These are phyloP conservation scores for Chaetomium sp. DNA, from an alignment of 2,329 filamentous ascomycete genomes.

Conservation along the genomic window DNA sequence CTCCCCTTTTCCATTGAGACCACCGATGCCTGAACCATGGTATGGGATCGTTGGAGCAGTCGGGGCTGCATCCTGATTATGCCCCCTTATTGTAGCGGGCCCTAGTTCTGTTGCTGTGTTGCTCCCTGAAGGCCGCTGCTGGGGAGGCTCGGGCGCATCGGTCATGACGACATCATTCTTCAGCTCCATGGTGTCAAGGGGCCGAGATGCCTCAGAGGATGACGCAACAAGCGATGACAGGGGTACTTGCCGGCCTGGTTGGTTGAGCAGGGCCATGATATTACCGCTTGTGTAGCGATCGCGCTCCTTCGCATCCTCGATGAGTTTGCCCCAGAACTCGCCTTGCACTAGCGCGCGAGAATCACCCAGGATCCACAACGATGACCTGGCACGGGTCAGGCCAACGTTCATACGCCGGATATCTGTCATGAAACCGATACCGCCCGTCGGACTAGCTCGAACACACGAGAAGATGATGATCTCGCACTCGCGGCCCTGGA, in stretches of 20 bases:
- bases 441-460: slow-evolving; percentile 85
- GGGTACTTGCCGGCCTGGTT: slow-evolving; percentile 44
- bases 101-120: slow-evolving; percentile 9
- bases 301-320: slow-evolving; percentile 75
- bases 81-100: slow-evolving; percentile 11
- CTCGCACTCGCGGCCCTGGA: slow-evolving; percentile 94
- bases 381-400: slow-evolving; percentile 93
- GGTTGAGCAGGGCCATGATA: slow-evolving; percentile 53
- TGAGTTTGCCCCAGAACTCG: slow-evolving; percentile 85
- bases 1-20: slow-evolving; percentile 39
- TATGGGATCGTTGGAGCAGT: slow-evolving; percentile 24
- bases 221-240: slow-evolving; percentile 23
- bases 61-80: slow-evolving; percentile 7
- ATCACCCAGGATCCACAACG: slow-evolving; percentile 94
- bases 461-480: slow-evolving; percentile 99
- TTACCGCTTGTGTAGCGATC: slow-evolving; percentile 74
- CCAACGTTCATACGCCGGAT: slow-evolving; percentile 99
- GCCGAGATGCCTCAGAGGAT: not conserved
- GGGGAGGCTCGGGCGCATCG: slow-evolving; percentile 27
- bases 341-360: slow-evolving; percentile 83
- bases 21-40: slow-evolving; percentile 32
- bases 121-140: not conserved
- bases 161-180: slow-evolving; percentile 35
- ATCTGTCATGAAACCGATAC: slow-evolving; percentile 97
- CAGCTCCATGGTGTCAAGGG: not conserved